Evolutionary conservation across 768 basidiomycete genomes (phyloP).

Genomic region (Tubosaeta sp.): DNA sequence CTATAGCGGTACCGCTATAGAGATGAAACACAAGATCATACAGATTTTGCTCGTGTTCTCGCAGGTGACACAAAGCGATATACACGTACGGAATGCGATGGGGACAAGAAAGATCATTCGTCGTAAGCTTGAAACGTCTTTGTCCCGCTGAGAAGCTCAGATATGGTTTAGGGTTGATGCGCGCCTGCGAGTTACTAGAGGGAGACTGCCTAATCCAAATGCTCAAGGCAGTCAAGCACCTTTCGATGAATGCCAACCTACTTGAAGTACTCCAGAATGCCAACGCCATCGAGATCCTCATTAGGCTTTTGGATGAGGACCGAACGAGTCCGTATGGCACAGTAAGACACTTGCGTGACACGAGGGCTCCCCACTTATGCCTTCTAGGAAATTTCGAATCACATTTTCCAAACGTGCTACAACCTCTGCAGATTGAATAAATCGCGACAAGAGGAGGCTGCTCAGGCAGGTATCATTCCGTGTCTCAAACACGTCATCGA

Average conservation of each 20-base stretch:
- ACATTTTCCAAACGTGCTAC: slow-evolving; percentile 96
- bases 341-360: slow-evolving; percentile 40
- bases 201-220: slow-evolving; percentile 85
- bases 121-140: slow-evolving; percentile 49
- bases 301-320: slow-evolving; percentile 78
- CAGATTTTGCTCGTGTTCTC: slow-evolving; percentile 88
- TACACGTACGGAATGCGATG: slow-evolving; percentile 88
- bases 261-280: slow-evolving; percentile 95
- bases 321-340: slow-evolving; percentile 74
- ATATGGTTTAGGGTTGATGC: slow-evolving; percentile 62
- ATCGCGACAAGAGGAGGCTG: slow-evolving; percentile 93
- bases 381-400: slow-evolving; percentile 89
- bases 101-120: slow-evolving; percentile 86
- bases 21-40: slow-evolving; percentile 86
- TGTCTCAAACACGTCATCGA: slow-evolving; percentile 85
- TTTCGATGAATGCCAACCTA: slow-evolving; percentile 88
- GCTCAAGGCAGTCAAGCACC: slow-evolving; percentile 93
- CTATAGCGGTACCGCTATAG: slow-evolving; percentile 57
- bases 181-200: slow-evolving; percentile 83
- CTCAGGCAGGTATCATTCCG: slow-evolving; percentile 92
- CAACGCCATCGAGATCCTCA: slow-evolving; percentile 89
- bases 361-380: not conserved
- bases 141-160: slow-evolving; percentile 2
- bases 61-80: slow-evolving; percentile 94
- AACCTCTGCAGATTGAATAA: slow-evolving; percentile 95